A percentile compares a stretch with the other conserved stretches of the same genome.
These are phyloP conservation scores for Fusarium pilosicola DNA, from an alignment of 2,329 filamentous ascomycete species.

Conservation along the genomic window DNA sequence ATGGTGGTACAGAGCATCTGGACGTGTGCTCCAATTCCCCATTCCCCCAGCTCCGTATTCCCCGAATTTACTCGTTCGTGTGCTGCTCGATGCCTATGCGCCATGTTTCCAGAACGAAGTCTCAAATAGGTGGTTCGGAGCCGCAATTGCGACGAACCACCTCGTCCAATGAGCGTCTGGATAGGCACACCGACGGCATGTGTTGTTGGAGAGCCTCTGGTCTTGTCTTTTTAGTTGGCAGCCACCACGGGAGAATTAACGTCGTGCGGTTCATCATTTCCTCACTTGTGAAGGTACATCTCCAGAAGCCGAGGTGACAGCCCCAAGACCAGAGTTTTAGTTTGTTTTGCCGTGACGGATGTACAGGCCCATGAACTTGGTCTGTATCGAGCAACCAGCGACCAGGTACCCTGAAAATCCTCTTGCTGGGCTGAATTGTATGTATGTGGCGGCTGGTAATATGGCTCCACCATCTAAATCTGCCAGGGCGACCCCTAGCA, in stretches of 20 bases:
- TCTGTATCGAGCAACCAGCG: neutral
- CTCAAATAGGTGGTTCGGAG: slow-evolving; percentile 24
- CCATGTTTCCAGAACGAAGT: slow-evolving; percentile 3
- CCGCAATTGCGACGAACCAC: slow-evolving; percentile 26
- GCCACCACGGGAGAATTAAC: slow-evolving; percentile 20
- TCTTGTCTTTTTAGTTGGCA: slow-evolving; percentile 31
- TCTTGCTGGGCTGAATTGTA: slow-evolving; percentile 38
- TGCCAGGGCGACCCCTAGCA: slow-evolving; percentile 36
- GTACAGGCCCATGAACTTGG: neutral
- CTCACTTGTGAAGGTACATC: slow-evolving; percentile 3
- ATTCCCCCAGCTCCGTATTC: slow-evolving; percentile 10
- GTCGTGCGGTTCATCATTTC: slow-evolving; percentile 20
- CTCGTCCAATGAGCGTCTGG: slow-evolving; percentile 10
- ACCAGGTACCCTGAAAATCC: slow-evolving; percentile 32
- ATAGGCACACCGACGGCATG: slow-evolving; percentile 22
- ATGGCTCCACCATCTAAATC: slow-evolving; percentile 36
- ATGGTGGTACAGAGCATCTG: slow-evolving; percentile 1
- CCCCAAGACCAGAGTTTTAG: neutral
- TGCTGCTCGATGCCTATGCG: neutral
- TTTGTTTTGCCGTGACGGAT: neutral
- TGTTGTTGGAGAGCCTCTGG: slow-evolving; percentile 9
- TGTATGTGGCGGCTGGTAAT: slow-evolving; percentile 40
- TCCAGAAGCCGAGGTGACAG: neutral
- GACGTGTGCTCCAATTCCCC: slow-evolving; percentile 16
- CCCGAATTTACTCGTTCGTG: neutral